A percentile compares a stretch with the other conserved stretches of the same genome.
These are phyloP conservation scores for Cardamine occulta DNA, from an alignment of 345 rosid genomes.

Conservation along the genomic window DNA sequence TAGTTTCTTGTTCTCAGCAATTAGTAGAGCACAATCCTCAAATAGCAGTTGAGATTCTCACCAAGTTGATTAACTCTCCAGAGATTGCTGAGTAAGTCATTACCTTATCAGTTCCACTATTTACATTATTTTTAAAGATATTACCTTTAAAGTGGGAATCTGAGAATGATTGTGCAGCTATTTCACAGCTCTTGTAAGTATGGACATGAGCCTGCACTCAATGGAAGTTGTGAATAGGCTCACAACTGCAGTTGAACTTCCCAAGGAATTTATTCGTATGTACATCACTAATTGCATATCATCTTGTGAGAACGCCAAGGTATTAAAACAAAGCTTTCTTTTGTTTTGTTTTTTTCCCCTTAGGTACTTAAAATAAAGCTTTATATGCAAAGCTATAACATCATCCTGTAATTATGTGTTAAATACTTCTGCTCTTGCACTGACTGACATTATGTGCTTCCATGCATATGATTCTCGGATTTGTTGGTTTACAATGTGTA, in stretches of 20 bases:
- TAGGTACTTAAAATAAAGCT: background rate
- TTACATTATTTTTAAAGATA: background rate
- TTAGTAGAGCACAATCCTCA: slow-evolving; percentile 95
- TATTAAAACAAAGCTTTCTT: slow-evolving; percentile 43
- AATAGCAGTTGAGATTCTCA: slow-evolving; percentile 92
- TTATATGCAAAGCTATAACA: background rate
- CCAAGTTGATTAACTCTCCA: slow-evolving; percentile 80
- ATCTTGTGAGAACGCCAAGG: slow-evolving; percentile 93
- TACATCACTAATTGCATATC: slow-evolving; percentile 97
- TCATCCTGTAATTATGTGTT: background rate
- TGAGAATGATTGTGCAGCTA: slow-evolving; percentile 61
- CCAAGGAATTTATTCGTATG: slow-evolving; percentile 84
- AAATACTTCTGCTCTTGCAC: background rate
- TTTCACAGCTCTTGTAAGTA: slow-evolving; percentile 81
- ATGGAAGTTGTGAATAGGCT: slow-evolving; percentile 99
- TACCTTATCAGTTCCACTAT: slow-evolving; percentile 20
- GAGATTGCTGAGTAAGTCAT: slow-evolving; percentile 85
- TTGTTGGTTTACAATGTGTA: slow-evolving; percentile 16
- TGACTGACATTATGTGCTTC: background rate
- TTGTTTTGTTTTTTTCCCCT: background rate
- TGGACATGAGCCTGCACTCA: slow-evolving; percentile 98
- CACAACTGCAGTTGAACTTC: slow-evolving; percentile 90
- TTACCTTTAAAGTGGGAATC: background rate
- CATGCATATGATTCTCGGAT: background rate
- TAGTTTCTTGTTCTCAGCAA: slow-evolving; percentile 60